Evolutionary conservation across 345 rosid species (phyloP).

Genomic region (Geranium brycei): DNA sequence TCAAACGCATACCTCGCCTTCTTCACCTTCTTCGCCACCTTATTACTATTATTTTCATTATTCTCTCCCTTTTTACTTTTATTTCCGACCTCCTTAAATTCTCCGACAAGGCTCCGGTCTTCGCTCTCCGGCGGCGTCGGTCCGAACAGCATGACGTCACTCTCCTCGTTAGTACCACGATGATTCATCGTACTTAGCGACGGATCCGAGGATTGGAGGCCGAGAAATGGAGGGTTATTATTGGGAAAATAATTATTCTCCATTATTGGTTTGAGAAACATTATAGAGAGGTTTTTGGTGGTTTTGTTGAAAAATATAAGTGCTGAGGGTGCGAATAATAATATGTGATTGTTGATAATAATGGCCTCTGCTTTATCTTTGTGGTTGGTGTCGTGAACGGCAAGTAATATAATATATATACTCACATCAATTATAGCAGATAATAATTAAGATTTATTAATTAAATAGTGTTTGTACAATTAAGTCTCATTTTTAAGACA

Average conservation of each 20-base stretch:
- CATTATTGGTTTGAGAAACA: no score
- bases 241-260: no score
- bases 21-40: conserved; percentile 30
- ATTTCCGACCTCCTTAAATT: conserved; percentile 8
- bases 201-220: no score
- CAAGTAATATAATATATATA: conserved; percentile 14
- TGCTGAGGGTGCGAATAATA: conserved; percentile 4
- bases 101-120: not conserved
- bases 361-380: conserved; percentile 1
- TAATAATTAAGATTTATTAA: no score
- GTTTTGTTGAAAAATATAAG: not conserved
- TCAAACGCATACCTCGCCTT: conserved; percentile 66
- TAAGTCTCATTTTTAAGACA: no score
- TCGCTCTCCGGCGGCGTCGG: conserved; percentile 6
- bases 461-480: no score
- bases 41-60: conserved; percentile 9
- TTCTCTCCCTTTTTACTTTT: conserved; percentile 17
- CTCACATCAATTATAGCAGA: no score
- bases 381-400: conserved; percentile 20
- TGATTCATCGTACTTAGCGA: no score
- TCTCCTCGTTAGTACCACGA: no score
- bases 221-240: no score
- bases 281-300: no score
- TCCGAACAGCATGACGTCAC: conserved; percentile 11
- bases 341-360: not conserved